phyloP scores from a whole-genome alignment of 345 rosid species.

The Euclidium syriacum region DNA sequence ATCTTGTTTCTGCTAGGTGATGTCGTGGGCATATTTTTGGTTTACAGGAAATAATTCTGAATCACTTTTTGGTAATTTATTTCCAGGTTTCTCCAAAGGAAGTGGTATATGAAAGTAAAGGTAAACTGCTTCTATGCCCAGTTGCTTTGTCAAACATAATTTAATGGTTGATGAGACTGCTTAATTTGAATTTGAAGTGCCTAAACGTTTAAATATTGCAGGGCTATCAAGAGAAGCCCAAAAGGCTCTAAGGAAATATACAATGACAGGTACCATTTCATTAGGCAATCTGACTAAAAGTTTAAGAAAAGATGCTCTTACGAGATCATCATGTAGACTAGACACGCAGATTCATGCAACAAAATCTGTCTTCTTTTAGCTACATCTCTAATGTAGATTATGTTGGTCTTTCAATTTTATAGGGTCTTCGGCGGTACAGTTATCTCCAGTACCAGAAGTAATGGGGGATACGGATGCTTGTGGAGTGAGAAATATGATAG shows the following conservation, averaged over 20 bases:
- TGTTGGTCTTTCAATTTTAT: not conserved
- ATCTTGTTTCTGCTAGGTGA: conserved; percentile 4
- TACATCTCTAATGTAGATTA: not conserved
- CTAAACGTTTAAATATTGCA: conserved; percentile 34
- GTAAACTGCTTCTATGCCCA: conserved; percentile 35
- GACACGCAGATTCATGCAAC: not conserved
- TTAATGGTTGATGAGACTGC: not conserved
- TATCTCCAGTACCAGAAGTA: conserved; percentile 47
- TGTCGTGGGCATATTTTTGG: not conserved
- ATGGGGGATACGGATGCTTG: conserved; percentile 52
- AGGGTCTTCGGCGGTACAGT: conserved; percentile 59
- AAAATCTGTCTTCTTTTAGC: not conserved
- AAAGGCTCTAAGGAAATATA: conserved; percentile 75
- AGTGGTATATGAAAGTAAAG: conserved; percentile 73
- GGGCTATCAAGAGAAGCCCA: conserved; percentile 82
- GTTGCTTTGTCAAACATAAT: conserved; percentile 5
- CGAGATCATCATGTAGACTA: not conserved
- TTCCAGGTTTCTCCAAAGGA: conserved; percentile 88
- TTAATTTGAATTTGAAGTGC: not conserved
- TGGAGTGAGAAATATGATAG: conserved; percentile 62
- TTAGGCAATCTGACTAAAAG: not conserved
- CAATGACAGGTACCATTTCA: conserved; percentile 48
- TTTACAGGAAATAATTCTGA: conserved; percentile 11
- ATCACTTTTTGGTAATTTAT: conserved; percentile 9
- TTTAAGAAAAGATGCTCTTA: not conserved